These are phyloP conservation scores for Spergularia azorica DNA, from an alignment of 179 eudicot genomes.

Conservation along the genomic window DNA sequence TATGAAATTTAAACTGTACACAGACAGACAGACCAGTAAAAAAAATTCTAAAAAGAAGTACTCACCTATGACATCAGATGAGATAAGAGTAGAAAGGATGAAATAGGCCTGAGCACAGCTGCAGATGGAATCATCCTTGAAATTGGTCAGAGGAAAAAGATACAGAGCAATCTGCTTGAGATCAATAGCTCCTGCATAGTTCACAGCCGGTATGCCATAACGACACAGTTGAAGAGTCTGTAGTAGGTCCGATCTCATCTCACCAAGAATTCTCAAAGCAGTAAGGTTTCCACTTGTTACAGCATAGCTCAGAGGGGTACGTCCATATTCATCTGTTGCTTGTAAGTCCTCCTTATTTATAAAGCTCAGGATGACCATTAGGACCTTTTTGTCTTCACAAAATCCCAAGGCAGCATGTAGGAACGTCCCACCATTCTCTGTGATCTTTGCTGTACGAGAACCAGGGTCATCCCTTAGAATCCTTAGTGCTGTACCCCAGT, in stretches of 20 bases:
- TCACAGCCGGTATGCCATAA: conserved; percentile 22
- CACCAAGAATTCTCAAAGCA: conserved; percentile 12
- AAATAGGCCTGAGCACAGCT: conserved; percentile 19
- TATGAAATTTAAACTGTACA: not conserved
- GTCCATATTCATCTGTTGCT: conserved; percentile 13
- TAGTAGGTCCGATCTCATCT: not conserved
- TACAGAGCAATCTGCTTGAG: conserved; percentile 16
- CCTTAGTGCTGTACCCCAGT: conserved; percentile 17
- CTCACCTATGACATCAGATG: conserved; percentile 20
- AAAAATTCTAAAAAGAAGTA: not conserved
- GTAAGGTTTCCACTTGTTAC: conserved; percentile 18
- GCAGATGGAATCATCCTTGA: conserved; percentile 16
- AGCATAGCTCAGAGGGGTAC: conserved; percentile 19
- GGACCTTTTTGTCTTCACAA: conserved; percentile 15
- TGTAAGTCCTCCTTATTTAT: conserved; percentile 6
- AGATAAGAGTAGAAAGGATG: conserved; percentile 19
- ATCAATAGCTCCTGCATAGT: conserved; percentile 20
- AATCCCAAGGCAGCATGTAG: conserved; percentile 18
- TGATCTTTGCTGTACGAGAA: conserved; percentile 18
- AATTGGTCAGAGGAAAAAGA: conserved; percentile 15
- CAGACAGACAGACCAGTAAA: not conserved
- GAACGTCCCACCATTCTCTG: conserved; percentile 16
- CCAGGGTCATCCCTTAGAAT: conserved; percentile 14
- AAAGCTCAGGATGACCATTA: not conserved
- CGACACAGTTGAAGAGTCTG: conserved; percentile 15